These are phyloP conservation scores for Cercospora janseana DNA, from an alignment of 2,329 filamentous ascomycete species.

Conservation along the genomic window DNA sequence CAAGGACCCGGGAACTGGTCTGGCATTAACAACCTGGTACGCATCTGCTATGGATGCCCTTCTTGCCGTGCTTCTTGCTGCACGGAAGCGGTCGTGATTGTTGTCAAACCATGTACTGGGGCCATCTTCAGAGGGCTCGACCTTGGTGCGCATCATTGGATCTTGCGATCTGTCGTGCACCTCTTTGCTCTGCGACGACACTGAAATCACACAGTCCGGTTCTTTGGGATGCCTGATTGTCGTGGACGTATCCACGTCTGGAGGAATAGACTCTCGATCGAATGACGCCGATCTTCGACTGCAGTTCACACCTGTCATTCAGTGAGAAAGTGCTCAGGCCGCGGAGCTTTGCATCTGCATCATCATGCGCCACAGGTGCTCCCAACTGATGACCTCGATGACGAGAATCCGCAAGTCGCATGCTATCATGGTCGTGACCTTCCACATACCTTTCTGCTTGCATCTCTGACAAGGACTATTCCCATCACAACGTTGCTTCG, in stretches of 20 bases:
- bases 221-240: background rate
- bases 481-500: conserved; percentile 9
- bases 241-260: background rate
- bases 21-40: conserved; percentile 3
- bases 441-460: conserved; percentile 7
- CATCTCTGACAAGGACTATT: conserved; percentile 1
- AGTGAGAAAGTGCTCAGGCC: conserved; percentile 8
- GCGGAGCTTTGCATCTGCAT: conserved; percentile 1
- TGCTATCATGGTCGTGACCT: too few species aligned
- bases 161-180: background rate
- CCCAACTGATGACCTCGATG: too few species aligned
- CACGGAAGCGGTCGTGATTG: conserved; percentile 3
- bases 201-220: background rate
- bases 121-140: background rate
- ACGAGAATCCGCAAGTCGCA: too few species aligned
- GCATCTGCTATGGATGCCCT: conserved; percentile 7
- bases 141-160: conserved; percentile 6
- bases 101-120: conserved; percentile 1
- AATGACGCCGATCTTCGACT: conserved; percentile 2
- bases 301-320: background rate
- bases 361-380: conserved; percentile 4
- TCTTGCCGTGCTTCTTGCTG: background rate
- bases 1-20: conserved; percentile 6
- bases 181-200: background rate
- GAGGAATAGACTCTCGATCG: background rate